Percentiles rank a stretch among this genome's conserved stretches.
Evolutionary conservation across 2,329 filamentous ascomycete genomes (phyloP).

Genomic region (Fusarium annulatum): DNA sequence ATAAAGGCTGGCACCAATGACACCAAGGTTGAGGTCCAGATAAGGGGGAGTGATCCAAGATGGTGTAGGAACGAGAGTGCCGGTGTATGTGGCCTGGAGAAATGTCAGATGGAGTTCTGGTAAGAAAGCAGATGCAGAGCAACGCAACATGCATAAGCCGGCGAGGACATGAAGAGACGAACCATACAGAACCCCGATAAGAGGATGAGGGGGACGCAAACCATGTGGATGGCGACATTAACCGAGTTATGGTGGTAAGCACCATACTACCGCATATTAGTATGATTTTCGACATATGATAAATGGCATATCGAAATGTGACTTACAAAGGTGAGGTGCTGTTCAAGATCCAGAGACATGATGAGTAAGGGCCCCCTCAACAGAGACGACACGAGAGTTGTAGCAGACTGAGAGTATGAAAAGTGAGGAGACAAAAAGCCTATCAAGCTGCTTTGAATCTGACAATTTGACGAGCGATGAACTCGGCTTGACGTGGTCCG

Average conservation of each 20-base stretch:
- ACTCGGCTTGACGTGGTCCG: constrained; percentile 21
- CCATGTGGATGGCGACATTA: constrained; percentile 83
- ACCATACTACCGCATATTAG: constrained; percentile 71
- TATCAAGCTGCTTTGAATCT: constrained; percentile 17
- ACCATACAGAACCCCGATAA: constrained; percentile 79
- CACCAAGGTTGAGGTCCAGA: constrained; percentile 73
- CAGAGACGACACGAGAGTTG: constrained; percentile 13
- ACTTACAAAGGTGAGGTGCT: constrained; percentile 83
- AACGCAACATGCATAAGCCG: neutral
- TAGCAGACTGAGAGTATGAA: neutral
- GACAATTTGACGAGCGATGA: constrained; percentile 10
- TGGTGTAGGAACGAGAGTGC: constrained; percentile 72
- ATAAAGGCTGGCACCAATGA: constrained; percentile 74
- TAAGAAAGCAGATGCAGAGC: neutral
- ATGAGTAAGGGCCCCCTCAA: constrained; percentile 28
- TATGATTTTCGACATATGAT: neutral
- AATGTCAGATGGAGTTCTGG: constrained; percentile 5
- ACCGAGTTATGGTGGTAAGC: constrained; percentile 83
- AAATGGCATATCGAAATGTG: neutral
- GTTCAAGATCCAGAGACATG: constrained; percentile 82
- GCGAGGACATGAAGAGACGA: constrained; percentile 49
- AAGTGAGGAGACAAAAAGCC: constrained; percentile 19
- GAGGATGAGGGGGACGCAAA: constrained; percentile 81
- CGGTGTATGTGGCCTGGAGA: constrained; percentile 69
- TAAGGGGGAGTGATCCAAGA: constrained; percentile 75